A percentile compares a stretch with the other conserved stretches of the same genome.
Conservation (phyloP, 148 eudicot genomes). For the Arctostaphylos glauca region DNA sequence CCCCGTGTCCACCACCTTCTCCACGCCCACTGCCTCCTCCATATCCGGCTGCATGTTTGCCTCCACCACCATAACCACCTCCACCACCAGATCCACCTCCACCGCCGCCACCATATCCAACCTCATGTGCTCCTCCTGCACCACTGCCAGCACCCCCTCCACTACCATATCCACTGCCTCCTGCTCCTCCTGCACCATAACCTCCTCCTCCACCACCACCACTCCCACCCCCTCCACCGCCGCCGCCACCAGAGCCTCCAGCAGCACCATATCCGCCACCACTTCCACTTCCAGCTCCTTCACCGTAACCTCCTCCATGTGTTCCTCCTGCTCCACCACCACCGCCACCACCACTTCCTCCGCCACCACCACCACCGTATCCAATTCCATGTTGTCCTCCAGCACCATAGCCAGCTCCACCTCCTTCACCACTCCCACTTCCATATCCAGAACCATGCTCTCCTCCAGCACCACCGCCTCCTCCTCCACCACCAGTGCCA, state of each 20-base stretch:
- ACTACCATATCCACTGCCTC: constrained; percentile 31
- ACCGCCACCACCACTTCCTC: constrained; percentile 33
- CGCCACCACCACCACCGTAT: constrained; percentile 28
- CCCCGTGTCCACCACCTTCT: constrained; percentile 36
- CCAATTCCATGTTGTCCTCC: constrained; percentile 28
- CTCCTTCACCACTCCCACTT: constrained; percentile 36
- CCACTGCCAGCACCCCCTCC: constrained; percentile 30
- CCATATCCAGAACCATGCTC: constrained; percentile 39
- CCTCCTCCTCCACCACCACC: constrained; percentile 19
- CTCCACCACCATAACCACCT: background rate
- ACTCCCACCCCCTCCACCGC: constrained; percentile 26
- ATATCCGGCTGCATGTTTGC: background rate
- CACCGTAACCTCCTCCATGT: constrained; percentile 31
- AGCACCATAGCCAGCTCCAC: constrained; percentile 25
- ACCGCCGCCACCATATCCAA: constrained; percentile 25
- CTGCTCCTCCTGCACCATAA: constrained; percentile 25
- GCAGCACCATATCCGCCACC: constrained; percentile 31
- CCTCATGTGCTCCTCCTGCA: constrained; percentile 23
- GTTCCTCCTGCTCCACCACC: constrained; percentile 26
- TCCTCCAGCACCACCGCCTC: constrained; percentile 11
- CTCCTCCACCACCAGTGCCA: constrained; percentile 30
- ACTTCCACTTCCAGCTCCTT: constrained; percentile 20
- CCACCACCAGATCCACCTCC: constrained; percentile 15
- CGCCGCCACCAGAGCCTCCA: constrained; percentile 29
- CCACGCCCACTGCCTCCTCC: constrained; percentile 15